A percentile compares a stretch with the other conserved stretches of the same genome.
These are phyloP conservation scores for Chenopodium quinoa DNA, from an alignment of 148 eudicot genomes.

Conservation along the genomic window DNA sequence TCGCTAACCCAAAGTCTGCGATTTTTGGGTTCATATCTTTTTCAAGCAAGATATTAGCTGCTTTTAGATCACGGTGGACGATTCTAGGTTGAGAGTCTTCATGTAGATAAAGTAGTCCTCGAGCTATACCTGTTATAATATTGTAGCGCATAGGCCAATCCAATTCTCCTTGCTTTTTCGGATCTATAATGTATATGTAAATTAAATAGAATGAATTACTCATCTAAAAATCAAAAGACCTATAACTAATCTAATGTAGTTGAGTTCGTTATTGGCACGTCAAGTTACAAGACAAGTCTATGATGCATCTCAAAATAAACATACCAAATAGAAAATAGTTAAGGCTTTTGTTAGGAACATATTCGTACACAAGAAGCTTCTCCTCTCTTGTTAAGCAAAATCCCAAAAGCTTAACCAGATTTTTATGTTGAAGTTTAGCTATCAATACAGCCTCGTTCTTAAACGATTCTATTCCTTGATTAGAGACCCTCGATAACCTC, in stretches of 20 bases:
- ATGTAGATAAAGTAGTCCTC: slow-evolving; percentile 33
- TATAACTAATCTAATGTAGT: not conserved
- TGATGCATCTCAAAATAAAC: not conserved
- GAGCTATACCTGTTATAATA: slow-evolving; percentile 28
- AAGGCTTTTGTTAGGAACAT: slow-evolving; percentile 29
- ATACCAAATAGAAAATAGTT: slow-evolving; percentile 30
- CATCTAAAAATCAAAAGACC: no score
- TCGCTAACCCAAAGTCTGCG: slow-evolving; percentile 38
- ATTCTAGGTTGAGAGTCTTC: slow-evolving; percentile 33
- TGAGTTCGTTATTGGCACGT: no score
- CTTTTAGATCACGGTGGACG: slow-evolving; percentile 33
- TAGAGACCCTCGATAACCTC: slow-evolving; percentile 23
- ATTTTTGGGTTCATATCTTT: slow-evolving; percentile 35
- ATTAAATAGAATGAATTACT: no score
- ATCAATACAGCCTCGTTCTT: slow-evolving; percentile 28
- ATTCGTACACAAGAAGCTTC: slow-evolving; percentile 32
- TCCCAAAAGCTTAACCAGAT: slow-evolving; percentile 28
- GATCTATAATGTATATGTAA: not conserved
- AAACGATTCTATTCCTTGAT: slow-evolving; percentile 20
- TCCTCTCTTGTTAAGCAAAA: slow-evolving; percentile 23
- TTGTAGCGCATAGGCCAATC: slow-evolving; percentile 22
- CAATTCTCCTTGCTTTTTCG: slow-evolving; percentile 1
- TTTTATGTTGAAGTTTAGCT: slow-evolving; percentile 35
- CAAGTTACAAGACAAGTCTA: not conserved
- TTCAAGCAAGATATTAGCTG: slow-evolving; percentile 31